phyloP scores from a whole-genome alignment of 2,329 filamentous ascomycete species.

The Pseudocercospora fijiensis region DNA sequence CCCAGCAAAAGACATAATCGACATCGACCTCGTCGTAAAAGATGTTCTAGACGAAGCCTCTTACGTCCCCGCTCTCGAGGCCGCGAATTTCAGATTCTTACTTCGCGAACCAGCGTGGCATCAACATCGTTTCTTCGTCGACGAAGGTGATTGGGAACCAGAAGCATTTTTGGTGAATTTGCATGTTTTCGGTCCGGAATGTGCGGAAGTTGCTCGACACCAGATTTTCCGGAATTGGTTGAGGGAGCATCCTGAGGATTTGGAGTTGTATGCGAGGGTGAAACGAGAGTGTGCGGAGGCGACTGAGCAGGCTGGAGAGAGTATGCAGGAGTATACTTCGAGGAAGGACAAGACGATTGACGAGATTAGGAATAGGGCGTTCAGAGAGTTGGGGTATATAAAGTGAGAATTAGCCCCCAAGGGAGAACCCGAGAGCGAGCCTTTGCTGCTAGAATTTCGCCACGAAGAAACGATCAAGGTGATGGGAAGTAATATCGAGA shows the following conservation, averaged over 20 bases:
- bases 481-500: too few species aligned
- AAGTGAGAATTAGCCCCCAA: background rate
- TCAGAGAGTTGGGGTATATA: conserved; percentile 17
- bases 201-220: conserved; percentile 47
- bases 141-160: conserved; percentile 26
- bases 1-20: conserved; percentile 54
- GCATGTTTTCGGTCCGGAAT: conserved; percentile 51
- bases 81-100: conserved; percentile 49
- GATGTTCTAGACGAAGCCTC: conserved; percentile 44
- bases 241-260: conserved; percentile 41
- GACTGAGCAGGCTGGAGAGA: conserved; percentile 4
- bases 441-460: too few species aligned
- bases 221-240: conserved; percentile 51
- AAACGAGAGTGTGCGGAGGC: conserved; percentile 42
- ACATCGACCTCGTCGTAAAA: conserved; percentile 52
- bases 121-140: conserved; percentile 50
- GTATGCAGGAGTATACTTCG: conserved; percentile 41
- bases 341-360: conserved; percentile 46
- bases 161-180: conserved; percentile 46
- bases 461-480: too few species aligned
- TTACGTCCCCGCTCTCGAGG: conserved; percentile 48
- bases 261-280: conserved; percentile 42
- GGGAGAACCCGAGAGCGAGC: too few species aligned
- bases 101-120: conserved; percentile 51
- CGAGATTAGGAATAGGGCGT: conserved; percentile 43